Base-by-base conservation (phyloP, 106 monocot genomes). In the Dendrobium catenatum region DNA sequence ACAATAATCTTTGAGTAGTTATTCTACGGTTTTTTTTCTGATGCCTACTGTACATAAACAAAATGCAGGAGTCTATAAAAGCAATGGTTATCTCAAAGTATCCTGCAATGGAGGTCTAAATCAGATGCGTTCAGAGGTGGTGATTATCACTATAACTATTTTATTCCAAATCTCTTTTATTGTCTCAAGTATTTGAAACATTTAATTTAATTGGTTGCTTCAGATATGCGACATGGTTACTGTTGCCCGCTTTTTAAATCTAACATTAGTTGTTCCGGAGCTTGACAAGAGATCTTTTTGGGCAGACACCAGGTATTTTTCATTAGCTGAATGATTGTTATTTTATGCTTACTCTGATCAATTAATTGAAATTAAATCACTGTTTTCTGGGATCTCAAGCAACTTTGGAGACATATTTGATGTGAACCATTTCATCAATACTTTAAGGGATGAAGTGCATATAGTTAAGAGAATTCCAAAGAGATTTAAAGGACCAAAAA, bases 201-300 rank as follows among this genome's bases (percentile, higher is more conserved):
- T 55, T 75, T 41, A 31, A 78, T 29, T 75, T 55, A 42, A 74
- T 76, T 85, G 64, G 26, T 81, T 42, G 42, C 85, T 89, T 79
- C 84, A 97, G 97, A 97, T 97, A 37, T 97, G 97, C 86, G 97
- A 97, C 84, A 97, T 97, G 97, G 90, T 94, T 78, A 84, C 94
- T 80, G 82, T 97, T 64, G 92, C 92, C 81, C 89, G 89, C 31
- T 80, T 92, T 68, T 77, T 97, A 48, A 97, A 97, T 73, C 90
- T 94, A 22, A 94, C 97, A 43, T 76, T 97, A 75, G 88, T 94
- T 82, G 79, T 97, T 83, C 97, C 97, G 11, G 94, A 94, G 66
- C 97, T 97, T 82, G 97, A 97, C 76, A 94, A 97, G 81, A 92
- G 55, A 79, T 97, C 97, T 78, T 97, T 97, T 82, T 97, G 97